These are phyloP conservation scores for Aaosphaeria pasadenensis DNA, from an alignment of 2,329 filamentous ascomycete species.

Conservation along the genomic window DNA sequence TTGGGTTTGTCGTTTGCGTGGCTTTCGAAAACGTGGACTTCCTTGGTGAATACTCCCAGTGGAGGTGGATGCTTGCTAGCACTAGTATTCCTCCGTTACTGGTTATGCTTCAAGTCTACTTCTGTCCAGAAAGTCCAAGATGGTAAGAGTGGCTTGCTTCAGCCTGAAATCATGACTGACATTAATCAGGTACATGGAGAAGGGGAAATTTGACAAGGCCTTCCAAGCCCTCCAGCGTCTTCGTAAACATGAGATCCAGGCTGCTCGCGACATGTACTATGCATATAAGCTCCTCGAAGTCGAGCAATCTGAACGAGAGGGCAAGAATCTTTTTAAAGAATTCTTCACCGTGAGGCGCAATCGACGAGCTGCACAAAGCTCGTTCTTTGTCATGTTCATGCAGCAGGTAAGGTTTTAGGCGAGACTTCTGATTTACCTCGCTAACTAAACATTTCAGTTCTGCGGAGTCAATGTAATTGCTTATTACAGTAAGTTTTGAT, in stretches of 20 bases:
- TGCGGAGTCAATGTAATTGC: conserved; percentile 31
- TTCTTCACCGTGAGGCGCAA: conserved; percentile 32
- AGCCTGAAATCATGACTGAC: background rate
- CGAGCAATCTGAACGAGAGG: conserved; percentile 33
- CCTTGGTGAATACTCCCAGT: conserved; percentile 22
- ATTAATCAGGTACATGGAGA: conserved; percentile 26
- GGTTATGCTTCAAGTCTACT: conserved; percentile 29
- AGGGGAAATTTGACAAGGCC: conserved; percentile 31
- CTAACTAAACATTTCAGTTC: conserved; percentile 7
- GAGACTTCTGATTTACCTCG: background rate
- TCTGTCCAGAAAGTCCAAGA: conserved; percentile 27
- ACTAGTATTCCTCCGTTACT: conserved; percentile 28
- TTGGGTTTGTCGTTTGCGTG: conserved; percentile 29
- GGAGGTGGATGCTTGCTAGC: conserved; percentile 32
- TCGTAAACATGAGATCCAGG: conserved; percentile 52
- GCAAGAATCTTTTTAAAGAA: conserved; percentile 28
- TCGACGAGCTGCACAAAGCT: conserved; percentile 28
- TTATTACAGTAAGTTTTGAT: conserved; percentile 12
- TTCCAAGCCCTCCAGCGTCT: conserved; percentile 48
- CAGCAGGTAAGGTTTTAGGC: conserved; percentile 14
- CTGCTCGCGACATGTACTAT: conserved; percentile 57
- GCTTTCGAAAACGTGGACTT: conserved; percentile 25
- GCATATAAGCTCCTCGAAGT: conserved; percentile 34
- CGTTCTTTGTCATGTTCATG: conserved; percentile 37
- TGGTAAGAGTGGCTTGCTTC: conserved; percentile 13